Evolutionary conservation across 306 rosid species (phyloP), one percentile per base, ranked within the genome.

Genomic region (Vachellia pachyceras): DNA sequence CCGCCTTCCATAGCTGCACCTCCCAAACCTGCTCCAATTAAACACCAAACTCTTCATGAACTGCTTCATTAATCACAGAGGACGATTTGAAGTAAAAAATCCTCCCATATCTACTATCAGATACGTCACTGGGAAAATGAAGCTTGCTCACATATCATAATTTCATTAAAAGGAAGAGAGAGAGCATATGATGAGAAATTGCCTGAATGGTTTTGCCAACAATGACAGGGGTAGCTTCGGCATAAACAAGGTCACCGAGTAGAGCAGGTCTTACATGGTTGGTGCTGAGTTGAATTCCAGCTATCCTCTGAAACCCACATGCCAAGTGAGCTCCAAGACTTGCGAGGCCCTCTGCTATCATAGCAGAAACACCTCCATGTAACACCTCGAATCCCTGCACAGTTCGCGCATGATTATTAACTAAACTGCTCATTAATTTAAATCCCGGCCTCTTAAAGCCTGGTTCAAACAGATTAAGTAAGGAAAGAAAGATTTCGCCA

Each of bases 331-430:
- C 94, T 25, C 94, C 91, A 1, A 88, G 82, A 68, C 94, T 89
- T 8, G 90, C 96, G 77, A 91, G 84, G 5, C 85, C 63, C 88
- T 91, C 96, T 4, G 92, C 84, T n/a, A 91, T 65, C 82, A 91
- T 73, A 5, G 94, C 96, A 25, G 93, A 89, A 2, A 88, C 87
- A 2, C 94, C 96, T 22, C 96, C 96, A 82, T 91, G 96, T 35
- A 91, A 45, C 73, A 91, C 93, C 82, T 82, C 87, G 72, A 91
- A 91, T 7, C 90, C 89, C 96, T 91, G 83, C 22, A 57, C 29
- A 46, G 39, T 18, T 10, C 2, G 58, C 23, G 5, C 37, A 39
- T 45, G 0, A 39, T 71, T 25, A 50, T 8, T n/a, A 9, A 40
- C 4, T 14, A 58, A 58, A 22, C 4, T 55, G 2, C 10, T 17